A percentile compares a stretch with the other conserved stretches of the same genome.
Evolutionary conservation across 257 asterid species (phyloP).

Genomic region (Lavandula angustifolia): DNA sequence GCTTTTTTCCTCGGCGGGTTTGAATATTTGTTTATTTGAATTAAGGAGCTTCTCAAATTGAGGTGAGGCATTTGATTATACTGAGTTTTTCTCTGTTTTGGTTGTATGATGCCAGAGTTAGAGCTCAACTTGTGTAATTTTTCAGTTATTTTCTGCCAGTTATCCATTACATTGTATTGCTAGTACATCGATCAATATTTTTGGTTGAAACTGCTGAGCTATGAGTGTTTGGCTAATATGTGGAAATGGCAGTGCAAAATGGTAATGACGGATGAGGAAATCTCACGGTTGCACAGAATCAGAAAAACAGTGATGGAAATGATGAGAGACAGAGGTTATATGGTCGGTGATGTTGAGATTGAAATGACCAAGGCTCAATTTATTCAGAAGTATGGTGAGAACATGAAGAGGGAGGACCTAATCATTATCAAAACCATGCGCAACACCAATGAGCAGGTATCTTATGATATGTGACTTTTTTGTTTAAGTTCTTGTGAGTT

Average conservation of each 20-base stretch:
- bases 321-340: constrained; percentile 48
- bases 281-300: constrained; percentile 37
- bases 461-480: neutral
- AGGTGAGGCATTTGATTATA: too few relatives aligned
- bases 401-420: constrained; percentile 68
- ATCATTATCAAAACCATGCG: constrained; percentile 44
- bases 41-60: too few relatives aligned
- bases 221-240: neutral
- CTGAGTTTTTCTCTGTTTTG: too few relatives aligned
- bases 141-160: neutral
- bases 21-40: too few relatives aligned
- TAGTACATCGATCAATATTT: neutral
- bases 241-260: constrained; percentile 37
- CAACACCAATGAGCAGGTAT: constrained; percentile 51
- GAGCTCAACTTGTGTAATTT: too few relatives aligned
- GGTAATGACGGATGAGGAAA: constrained; percentile 45
- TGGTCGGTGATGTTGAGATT: constrained; percentile 42
- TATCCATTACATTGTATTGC: too few relatives aligned
- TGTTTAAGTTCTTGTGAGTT: constrained; percentile 13
- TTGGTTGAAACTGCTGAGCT: neutral
- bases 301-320: constrained; percentile 50
- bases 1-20: too few relatives aligned
- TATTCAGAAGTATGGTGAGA: constrained; percentile 48
- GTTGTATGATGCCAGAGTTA: too few relatives aligned
- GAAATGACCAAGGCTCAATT: constrained; percentile 39